Evolutionary conservation across 805 yeast genomes (phyloP).

Genomic region (Komagataella phaffii): DNA sequence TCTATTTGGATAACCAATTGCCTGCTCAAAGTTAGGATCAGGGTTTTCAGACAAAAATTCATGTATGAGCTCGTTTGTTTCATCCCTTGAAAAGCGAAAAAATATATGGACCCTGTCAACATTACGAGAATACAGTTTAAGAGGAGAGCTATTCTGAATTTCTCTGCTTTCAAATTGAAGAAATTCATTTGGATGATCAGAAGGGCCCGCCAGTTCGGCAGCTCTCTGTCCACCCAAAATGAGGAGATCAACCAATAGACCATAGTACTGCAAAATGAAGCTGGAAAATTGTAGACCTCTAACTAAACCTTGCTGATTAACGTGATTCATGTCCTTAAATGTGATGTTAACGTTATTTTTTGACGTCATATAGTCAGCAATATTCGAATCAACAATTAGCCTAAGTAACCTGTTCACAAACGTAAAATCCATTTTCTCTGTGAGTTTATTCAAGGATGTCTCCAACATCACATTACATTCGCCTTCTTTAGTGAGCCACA

Average conservation of each 20-base stretch:
- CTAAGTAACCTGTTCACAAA: conserved; percentile 70
- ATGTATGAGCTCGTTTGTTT: conserved; percentile 61
- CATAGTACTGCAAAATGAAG: conserved; percentile 83
- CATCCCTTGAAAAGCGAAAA: conserved; percentile 61
- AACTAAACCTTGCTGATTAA: conserved; percentile 76
- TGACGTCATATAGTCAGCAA: conserved; percentile 91
- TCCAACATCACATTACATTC: conserved; percentile 79
- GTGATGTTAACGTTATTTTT: conserved; percentile 73
- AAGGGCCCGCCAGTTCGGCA: conserved; percentile 70
- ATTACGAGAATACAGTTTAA: conserved; percentile 70
- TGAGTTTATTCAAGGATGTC: conserved; percentile 50
- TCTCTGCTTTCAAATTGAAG: conserved; percentile 49
- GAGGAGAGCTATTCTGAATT: conserved; percentile 59
- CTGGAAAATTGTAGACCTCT: conserved; percentile 88
- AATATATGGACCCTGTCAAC: conserved; percentile 71
- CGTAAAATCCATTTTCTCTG: conserved; percentile 84
- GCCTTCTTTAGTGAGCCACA: conserved; percentile 72
- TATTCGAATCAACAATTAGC: conserved; percentile 72
- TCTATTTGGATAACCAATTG: conserved; percentile 75
- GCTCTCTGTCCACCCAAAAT: conserved; percentile 84
- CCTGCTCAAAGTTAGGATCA: conserved; percentile 82
- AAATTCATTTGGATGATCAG: conserved; percentile 61
- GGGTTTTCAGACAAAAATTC: conserved; percentile 77
- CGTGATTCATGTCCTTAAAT: conserved; percentile 91
- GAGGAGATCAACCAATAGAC: conserved; percentile 69